Evolutionary conservation across 2,329 filamentous ascomycete genomes (phyloP), one percentile per base, ranked within the genome.

Genomic region (Ophiostoma sp.): DNA sequence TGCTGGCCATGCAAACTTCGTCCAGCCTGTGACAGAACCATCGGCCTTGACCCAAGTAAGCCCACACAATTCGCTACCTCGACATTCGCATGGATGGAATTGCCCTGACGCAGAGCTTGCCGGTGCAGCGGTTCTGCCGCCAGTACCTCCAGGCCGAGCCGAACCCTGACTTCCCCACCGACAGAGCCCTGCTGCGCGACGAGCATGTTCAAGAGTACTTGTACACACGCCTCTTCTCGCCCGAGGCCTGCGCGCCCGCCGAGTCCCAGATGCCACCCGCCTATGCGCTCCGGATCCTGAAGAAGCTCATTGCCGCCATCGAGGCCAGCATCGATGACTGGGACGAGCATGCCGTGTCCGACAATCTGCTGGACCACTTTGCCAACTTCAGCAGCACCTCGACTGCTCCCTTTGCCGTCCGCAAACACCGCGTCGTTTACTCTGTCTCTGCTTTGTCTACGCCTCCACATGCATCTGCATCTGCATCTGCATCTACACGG

Each of bases 131-230:
- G 18, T 87, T 93, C 75, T 88, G 86, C 72, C 84, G 85, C 70
- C 93, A 97, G 76, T 96, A 92, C 75, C 83, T 94, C 45, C 93
- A 97, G 76, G 81, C 93, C 2, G 87, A 93, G 64, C 79, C 81
- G 0, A 76, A 81, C 7, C 80, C 94, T 47, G 82, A 85, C 64
- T 90, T 88, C 76, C 93, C 92, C 0, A 93, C 92, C 0, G 78
- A 84, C 38, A 78, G 80, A 36, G 74, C 81, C 38, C 75, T 85
- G 14, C 80, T 97, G 41, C 84, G 86, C 70, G 80, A 84, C 41
- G 79, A 85, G 11, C 77, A 80, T 3, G 84, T 89, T 2, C 93
- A 97, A 40, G 69, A 71, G 5, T 49, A 58, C 42, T 95, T 96
- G 75, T 81, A 87, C 62, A 80, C 84, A 16, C 79, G 83, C 80